Evolutionary conservation across 2,329 filamentous ascomycete genomes (phyloP), one percentile per base, ranked within the genome.

Genomic region (Ampelomyces quisqualis): DNA sequence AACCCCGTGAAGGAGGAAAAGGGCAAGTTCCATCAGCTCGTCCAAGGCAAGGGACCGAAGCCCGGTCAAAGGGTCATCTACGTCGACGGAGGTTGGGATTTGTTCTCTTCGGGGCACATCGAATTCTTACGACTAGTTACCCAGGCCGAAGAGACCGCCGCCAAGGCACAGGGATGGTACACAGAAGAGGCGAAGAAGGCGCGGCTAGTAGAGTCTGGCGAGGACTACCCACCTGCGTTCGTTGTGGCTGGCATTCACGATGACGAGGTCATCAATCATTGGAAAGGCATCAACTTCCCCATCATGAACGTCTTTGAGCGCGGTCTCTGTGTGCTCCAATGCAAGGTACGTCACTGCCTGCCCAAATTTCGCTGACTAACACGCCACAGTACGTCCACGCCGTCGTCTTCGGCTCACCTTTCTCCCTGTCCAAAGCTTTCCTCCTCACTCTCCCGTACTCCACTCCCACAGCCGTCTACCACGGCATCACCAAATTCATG

Each of bases 261-360:
- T 60, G 93, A 98, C 67, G 82, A 86, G 51, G 90, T 95, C 45
- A 95, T 98, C 69, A 98, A 98, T 70, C 77, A 85, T 59, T 94
- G 90, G 86, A 97, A 97, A 72, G 91, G 93, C 23, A 79, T 96
- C 58, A 98, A 98, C 73, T 98, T 96, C 65, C 93, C 93, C 18
- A 97, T 98, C 72, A 98, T 98, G 93, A 98, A 97, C 74, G 90
- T 95, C 42, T 95, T 91, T 60, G 93, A 98, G 75, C 85, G 93
- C 28, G 90, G 90, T 2, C 81, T 98, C 15, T 98, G 93, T 66
- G 91, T 97, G 20, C 74, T 97, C 49, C 93, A 98, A 64, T 98
- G 93, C 76, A 86, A 86, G 69, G 88, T 91, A 75, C 60, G 80
- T 36, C 20, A 10, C 20, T n/a, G 27, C 43, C 39, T 32, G 27